Evolutionary conservation across 108 stramenopile species (phyloP).

Genomic region (Ochromonas danica): DNA sequence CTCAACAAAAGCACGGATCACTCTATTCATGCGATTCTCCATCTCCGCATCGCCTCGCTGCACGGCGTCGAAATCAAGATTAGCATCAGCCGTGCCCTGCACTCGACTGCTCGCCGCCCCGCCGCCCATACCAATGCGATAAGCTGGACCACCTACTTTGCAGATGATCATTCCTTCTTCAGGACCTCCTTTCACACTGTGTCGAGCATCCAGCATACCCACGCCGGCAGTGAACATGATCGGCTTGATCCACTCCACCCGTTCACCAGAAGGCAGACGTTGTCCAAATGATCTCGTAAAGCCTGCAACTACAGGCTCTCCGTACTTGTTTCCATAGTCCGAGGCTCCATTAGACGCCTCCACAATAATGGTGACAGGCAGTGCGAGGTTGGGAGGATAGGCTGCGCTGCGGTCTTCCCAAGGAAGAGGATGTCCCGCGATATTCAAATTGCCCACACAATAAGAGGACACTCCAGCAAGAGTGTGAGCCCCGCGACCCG

Average conservation of each 20-base stretch:
- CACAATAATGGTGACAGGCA: slow-evolving; percentile 85
- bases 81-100: slow-evolving; percentile 66
- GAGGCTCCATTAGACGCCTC: slow-evolving; percentile 93
- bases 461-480: slow-evolving; percentile 89
- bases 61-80: slow-evolving; percentile 96
- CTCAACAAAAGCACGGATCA: slow-evolving; percentile 96
- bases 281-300: slow-evolving; percentile 93
- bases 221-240: slow-evolving; percentile 99
- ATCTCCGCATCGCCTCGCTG: slow-evolving; percentile 99
- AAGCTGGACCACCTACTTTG: slow-evolving; percentile 96
- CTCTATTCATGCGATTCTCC: slow-evolving; percentile 94
- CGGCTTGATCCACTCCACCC: slow-evolving; percentile 98
- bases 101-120: slow-evolving; percentile 89
- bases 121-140: slow-evolving; percentile 97
- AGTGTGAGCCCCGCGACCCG: slow-evolving; percentile 88
- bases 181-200: slow-evolving; percentile 81
- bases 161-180: slow-evolving; percentile 92
- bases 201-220: slow-evolving; percentile 86
- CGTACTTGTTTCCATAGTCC: slow-evolving; percentile 99
- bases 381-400: slow-evolving; percentile 81
- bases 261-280: slow-evolving; percentile 82
- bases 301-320: slow-evolving; percentile 94
- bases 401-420: slow-evolving; percentile 75
- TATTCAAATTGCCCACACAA: slow-evolving; percentile 93
- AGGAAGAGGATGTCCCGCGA: slow-evolving; percentile 86